Percentiles rank a stretch among this genome's conserved stretches.
These are phyloP conservation scores for Bimuria novae-zelandiae DNA, from an alignment of 2,329 filamentous ascomycete species.

Conservation along the genomic window DNA sequence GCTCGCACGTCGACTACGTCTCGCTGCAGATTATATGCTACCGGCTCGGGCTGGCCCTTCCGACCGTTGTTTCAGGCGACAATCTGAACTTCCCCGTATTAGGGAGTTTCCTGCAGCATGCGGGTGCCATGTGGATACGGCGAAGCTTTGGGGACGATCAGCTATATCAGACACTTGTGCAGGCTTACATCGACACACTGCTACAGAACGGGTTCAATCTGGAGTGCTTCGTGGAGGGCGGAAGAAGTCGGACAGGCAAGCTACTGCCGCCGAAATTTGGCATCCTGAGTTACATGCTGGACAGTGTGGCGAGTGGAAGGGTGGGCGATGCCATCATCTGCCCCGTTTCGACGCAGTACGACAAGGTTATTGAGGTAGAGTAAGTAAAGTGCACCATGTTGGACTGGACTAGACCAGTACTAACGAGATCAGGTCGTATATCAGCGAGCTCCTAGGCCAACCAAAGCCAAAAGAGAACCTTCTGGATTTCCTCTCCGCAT, in stretches of 20 bases:
- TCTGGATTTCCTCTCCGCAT: slow-evolving; percentile 83
- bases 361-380: slow-evolving; percentile 93
- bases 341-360: slow-evolving; percentile 95
- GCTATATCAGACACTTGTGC: slow-evolving; percentile 89
- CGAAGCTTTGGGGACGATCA: slow-evolving; percentile 90
- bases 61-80: slow-evolving; percentile 91
- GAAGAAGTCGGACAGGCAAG: slow-evolving; percentile 90
- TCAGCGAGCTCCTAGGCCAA: slow-evolving; percentile 88
- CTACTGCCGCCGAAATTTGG: slow-evolving; percentile 93
- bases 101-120: slow-evolving; percentile 88
- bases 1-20: slow-evolving; percentile 95
- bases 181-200: slow-evolving; percentile 92
- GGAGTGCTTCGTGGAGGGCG: slow-evolving; percentile 98
- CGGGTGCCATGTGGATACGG: slow-evolving; percentile 95
- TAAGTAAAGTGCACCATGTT: slow-evolving; percentile 11
- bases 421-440: slow-evolving; percentile 68
- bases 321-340: slow-evolving; percentile 92
- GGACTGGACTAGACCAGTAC: background rate
- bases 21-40: slow-evolving; percentile 96
- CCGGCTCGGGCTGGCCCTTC: slow-evolving; percentile 82
- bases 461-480: slow-evolving; percentile 97
- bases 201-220: slow-evolving; percentile 91
- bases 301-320: slow-evolving; percentile 84
- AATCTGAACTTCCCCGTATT: slow-evolving; percentile 94
- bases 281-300: slow-evolving; percentile 87